Conservation (phyloP, 805 yeast species). For the Wickerhamomyces pijperi region DNA sequence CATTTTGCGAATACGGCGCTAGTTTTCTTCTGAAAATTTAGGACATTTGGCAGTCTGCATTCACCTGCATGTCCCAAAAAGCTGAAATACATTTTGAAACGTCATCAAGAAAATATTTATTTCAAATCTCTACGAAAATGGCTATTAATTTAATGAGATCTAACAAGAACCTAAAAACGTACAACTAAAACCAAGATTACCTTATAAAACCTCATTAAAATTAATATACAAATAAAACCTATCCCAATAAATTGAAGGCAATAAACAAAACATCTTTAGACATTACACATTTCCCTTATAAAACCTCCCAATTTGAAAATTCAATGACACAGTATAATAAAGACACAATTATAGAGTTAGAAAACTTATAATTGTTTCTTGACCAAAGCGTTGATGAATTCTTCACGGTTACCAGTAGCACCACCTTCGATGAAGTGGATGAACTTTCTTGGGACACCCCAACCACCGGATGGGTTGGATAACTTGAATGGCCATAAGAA, state of each 20-base stretch:
- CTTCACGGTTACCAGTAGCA: constrained; percentile 97
- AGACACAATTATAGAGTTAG: constrained; percentile 1
- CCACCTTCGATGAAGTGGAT: constrained; percentile 96
- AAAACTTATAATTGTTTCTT: constrained; percentile 29
- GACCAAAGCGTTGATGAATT: constrained; percentile 87
- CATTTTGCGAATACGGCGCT: no score
- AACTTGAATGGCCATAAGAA: constrained; percentile 97
- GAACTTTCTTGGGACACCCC: constrained; percentile 96
- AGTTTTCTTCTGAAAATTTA: no score
- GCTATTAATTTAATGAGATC: no score
- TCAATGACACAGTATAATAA: not conserved
- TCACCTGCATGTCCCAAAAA: no score
- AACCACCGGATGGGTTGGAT: constrained; percentile 95
- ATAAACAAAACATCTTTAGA: constrained; percentile 1
- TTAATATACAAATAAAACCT: not conserved
- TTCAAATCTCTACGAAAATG: no score
- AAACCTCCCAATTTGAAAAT: not conserved
- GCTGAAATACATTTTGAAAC: no score
- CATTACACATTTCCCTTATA: not conserved
- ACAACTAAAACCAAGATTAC: not conserved
- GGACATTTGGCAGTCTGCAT: no score
- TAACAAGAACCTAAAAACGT: no score
- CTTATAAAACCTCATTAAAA: not conserved
- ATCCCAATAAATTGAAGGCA: not conserved
- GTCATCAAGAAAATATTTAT: no score